A percentile compares a stretch with the other conserved stretches of the same genome.
phyloP scores from a whole-genome alignment of 179 eudicot genomes.

The Patellifolia procumbens region DNA sequence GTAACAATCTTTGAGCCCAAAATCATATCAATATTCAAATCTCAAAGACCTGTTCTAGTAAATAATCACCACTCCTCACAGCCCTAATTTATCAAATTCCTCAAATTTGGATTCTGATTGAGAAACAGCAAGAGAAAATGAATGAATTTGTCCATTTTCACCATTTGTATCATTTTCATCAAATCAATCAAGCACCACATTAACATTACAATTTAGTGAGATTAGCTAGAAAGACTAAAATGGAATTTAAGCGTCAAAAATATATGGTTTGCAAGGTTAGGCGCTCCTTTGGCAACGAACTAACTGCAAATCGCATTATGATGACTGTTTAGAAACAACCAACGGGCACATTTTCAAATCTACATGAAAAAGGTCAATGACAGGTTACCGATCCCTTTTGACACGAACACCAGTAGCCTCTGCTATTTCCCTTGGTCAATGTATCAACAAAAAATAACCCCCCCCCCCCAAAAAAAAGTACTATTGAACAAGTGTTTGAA shows the following conservation, averaged over 20 bases:
- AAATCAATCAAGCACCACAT: no score
- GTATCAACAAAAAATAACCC: background rate
- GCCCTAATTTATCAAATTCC: background rate
- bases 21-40: background rate
- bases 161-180: no score
- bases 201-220: no score
- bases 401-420: no score
- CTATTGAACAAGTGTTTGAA: background rate
- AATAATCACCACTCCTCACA: background rate
- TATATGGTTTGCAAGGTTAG: background rate
- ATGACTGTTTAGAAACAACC: background rate
- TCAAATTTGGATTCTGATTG: background rate
- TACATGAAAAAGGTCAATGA: background rate
- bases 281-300: background rate
- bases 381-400: no score
- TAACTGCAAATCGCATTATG: background rate
- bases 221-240: no score
- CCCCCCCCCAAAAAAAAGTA: background rate
- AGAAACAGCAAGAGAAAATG: background rate
- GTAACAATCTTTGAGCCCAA: no score
- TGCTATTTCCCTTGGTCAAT: background rate
- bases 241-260: no score
- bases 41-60: background rate
- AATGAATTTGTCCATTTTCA: background rate
- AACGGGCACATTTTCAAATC: background rate